These are phyloP conservation scores for Arthrobotrys pseudoclavata DNA, from an alignment of 2,329 filamentous ascomycete species.

Conservation along the genomic window DNA sequence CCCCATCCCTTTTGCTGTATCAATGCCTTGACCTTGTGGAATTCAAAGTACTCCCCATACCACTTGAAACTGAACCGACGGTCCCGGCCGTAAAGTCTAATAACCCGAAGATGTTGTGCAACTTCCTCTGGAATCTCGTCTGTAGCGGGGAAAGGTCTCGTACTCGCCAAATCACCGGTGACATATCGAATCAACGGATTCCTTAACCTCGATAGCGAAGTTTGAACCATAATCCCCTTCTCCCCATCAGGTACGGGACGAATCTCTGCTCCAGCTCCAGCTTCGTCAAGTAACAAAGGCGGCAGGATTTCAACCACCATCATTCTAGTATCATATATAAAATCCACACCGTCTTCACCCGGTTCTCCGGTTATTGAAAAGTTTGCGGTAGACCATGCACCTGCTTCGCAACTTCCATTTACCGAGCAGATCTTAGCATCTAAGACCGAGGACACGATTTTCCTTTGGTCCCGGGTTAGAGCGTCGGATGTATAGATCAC, in stretches of 20 bases:
- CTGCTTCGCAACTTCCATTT: slow-evolving; percentile 68
- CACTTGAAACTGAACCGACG: slow-evolving; percentile 68
- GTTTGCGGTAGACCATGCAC: slow-evolving; percentile 66
- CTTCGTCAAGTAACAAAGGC: slow-evolving; percentile 44
- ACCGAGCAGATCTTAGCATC: slow-evolving; percentile 66
- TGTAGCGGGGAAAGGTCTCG: slow-evolving; percentile 65
- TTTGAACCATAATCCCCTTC: slow-evolving; percentile 67
- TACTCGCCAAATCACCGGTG: slow-evolving; percentile 67
- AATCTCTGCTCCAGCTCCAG: not conserved
- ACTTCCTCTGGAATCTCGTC: slow-evolving; percentile 40
- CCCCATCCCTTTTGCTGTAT: slow-evolving; percentile 63
- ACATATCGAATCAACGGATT: slow-evolving; percentile 69
- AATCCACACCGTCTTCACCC: slow-evolving; percentile 64
- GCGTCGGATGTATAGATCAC: slow-evolving; percentile 69
- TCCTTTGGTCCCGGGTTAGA: slow-evolving; percentile 65
- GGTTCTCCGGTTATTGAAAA: slow-evolving; percentile 63
- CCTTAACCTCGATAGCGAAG: slow-evolving; percentile 67
- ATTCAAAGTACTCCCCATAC: slow-evolving; percentile 67
- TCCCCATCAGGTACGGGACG: slow-evolving; percentile 64
- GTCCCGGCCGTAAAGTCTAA: slow-evolving; percentile 67
- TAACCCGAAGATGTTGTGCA: slow-evolving; percentile 64
- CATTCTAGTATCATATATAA: slow-evolving; percentile 66
- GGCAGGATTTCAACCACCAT: slow-evolving; percentile 66
- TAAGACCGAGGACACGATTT: slow-evolving; percentile 61
- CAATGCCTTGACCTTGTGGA: slow-evolving; percentile 64